These are phyloP conservation scores for Ganoderma lucidum DNA, from an alignment of 1,284 basidiomycete species.

Conservation along the genomic window DNA sequence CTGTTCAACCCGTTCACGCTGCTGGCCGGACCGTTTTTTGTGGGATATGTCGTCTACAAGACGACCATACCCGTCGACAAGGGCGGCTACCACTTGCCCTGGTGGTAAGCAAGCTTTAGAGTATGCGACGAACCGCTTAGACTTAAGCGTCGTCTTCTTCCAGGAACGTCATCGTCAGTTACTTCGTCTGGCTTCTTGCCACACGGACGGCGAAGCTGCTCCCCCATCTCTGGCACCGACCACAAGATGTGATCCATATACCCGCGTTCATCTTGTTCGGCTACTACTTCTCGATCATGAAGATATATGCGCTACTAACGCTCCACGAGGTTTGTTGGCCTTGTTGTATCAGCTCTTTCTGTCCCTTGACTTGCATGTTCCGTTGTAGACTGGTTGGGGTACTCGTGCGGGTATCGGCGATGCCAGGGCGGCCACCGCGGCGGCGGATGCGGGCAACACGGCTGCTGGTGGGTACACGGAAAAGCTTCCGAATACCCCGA, in stretches of 20 bases:
- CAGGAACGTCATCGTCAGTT: constrained; percentile 82
- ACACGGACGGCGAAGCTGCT: constrained; percentile 89
- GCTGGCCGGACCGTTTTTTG: constrained; percentile 82
- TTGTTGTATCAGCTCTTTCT: not conserved
- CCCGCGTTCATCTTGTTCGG: constrained; percentile 93
- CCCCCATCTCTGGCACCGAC: constrained; percentile 87
- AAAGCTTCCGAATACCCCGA: constrained; percentile 37
- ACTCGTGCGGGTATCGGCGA: constrained; percentile 91
- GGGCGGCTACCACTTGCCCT: constrained; percentile 89
- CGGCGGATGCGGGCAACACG: constrained; percentile 49
- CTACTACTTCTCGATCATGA: constrained; percentile 64
- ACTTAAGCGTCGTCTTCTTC: not conserved
- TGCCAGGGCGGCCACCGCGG: constrained; percentile 74
- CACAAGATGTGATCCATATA: constrained; percentile 87
- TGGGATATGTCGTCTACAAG: constrained; percentile 81
- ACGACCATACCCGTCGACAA: constrained; percentile 71
- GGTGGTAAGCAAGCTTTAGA: constrained; percentile 70
- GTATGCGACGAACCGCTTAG: not conserved
- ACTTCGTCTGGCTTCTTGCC: constrained; percentile 81
- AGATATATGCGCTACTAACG: constrained; percentile 44
- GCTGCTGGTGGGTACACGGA: constrained; percentile 35
- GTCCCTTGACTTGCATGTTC: not conserved
- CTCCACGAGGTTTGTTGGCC: constrained; percentile 41
- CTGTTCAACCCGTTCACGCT: constrained; percentile 91
- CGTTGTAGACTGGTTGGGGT: constrained; percentile 82